phyloP scores from a whole-genome alignment of 352 stramenopile genomes.

The Globisporangium iwayamae region DNA sequence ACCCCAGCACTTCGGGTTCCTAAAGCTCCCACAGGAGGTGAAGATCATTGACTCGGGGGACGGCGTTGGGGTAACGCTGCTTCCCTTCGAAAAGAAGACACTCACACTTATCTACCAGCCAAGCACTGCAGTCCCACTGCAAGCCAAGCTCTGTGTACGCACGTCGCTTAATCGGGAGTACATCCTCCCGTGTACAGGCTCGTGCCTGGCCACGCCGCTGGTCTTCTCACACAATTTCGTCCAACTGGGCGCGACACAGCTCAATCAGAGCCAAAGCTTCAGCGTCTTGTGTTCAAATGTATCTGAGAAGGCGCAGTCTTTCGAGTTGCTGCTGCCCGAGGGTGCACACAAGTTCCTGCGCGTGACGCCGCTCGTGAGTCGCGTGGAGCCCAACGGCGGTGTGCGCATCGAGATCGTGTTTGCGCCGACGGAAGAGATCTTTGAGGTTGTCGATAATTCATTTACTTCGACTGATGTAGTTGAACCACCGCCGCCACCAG shows the following conservation, averaged over 20 bases:
- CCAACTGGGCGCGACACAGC: conserved; percentile 31
- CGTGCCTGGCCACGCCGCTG: conserved; percentile 24
- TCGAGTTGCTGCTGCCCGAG: conserved; percentile 29
- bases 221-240: conserved; percentile 34
- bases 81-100: conserved; percentile 25
- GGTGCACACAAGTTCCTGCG: conserved; percentile 33
- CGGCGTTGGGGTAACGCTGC: conserved; percentile 29
- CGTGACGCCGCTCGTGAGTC: conserved; percentile 66
- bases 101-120: conserved; percentile 34
- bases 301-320: conserved; percentile 23
- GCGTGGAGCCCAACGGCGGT: conserved; percentile 33
- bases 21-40: conserved; percentile 25
- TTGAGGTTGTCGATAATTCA: conserved; percentile 24
- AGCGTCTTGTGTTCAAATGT: conserved; percentile 30
- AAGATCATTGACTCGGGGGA: conserved; percentile 20
- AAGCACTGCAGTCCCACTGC: conserved; percentile 1
- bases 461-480: background rate
- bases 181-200: conserved; percentile 26
- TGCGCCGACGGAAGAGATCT: conserved; percentile 40
- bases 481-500: background rate
- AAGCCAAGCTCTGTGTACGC: conserved; percentile 24
- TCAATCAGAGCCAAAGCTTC: conserved; percentile 34
- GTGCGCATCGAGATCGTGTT: conserved; percentile 85
- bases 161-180: conserved; percentile 42
- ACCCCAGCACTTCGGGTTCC: conserved; percentile 33